Evolutionary conservation across 805 yeast species (phyloP).

Genomic region (Suhomyces sp.): DNA sequence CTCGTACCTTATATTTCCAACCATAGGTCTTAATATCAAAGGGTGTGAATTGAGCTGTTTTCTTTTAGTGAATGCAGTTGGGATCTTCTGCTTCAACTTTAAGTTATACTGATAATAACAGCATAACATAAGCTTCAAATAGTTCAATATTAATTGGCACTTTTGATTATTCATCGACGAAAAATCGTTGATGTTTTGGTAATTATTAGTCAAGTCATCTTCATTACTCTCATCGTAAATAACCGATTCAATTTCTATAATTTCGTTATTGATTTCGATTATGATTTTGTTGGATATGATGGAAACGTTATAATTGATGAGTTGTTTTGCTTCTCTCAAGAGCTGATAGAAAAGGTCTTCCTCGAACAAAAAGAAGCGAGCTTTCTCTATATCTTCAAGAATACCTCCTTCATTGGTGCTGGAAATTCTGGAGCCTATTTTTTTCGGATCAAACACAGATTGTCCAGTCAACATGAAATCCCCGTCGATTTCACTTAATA

Average conservation of each 20-base stretch:
- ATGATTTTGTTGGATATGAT: constrained; percentile 62
- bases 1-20: constrained; percentile 59
- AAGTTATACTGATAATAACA: constrained; percentile 51
- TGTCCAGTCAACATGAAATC: constrained; percentile 60
- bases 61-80: constrained; percentile 46
- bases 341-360: constrained; percentile 82
- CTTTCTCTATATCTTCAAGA: constrained; percentile 50
- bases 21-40: constrained; percentile 51
- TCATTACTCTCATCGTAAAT: constrained; percentile 41
- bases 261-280: constrained; percentile 62
- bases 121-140: constrained; percentile 60
- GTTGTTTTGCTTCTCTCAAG: constrained; percentile 66
- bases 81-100: constrained; percentile 42
- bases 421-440: background rate
- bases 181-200: constrained; percentile 28
- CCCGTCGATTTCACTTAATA: constrained; percentile 52
- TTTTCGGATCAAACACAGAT: constrained; percentile 32
- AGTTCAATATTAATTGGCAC: constrained; percentile 54
- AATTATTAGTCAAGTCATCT: constrained; percentile 30
- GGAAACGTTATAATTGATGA: constrained; percentile 67
- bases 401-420: background rate
- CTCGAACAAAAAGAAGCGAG: constrained; percentile 78
- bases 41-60: constrained; percentile 43
- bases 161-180: constrained; percentile 32
- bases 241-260: constrained; percentile 69